Conservation (phyloP, 2,329 filamentous ascomycete genomes). For the Colletotrichum zoysiae region DNA sequence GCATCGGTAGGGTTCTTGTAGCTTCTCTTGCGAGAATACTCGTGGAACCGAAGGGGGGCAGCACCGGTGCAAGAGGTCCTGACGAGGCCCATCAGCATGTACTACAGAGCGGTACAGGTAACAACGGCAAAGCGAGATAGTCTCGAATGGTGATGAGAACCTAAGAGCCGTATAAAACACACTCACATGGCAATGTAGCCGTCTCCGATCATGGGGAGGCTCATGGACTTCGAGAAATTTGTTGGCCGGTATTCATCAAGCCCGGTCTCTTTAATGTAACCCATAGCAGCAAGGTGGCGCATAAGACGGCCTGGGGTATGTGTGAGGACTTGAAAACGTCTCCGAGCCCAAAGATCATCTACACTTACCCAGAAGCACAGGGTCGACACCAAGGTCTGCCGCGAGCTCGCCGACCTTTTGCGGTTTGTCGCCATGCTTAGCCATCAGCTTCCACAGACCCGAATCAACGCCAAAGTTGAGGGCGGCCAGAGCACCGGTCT, state of each 20-base stretch:
- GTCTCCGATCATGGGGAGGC: conserved; percentile 50
- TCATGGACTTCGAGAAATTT: conserved; percentile 54
- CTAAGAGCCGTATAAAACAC: neutral
- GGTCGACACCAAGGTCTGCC: conserved; percentile 45
- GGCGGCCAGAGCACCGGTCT: conserved; percentile 46
- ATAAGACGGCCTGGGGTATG: conserved; percentile 47
- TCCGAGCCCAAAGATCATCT: neutral
- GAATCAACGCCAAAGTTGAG: conserved; percentile 51
- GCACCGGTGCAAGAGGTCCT: conserved; percentile 38
- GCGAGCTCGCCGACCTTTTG: conserved; percentile 52
- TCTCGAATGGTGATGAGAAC: too few relatives aligned
- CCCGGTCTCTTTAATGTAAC: conserved; percentile 53
- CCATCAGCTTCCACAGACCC: conserved; percentile 54
- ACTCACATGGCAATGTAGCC: conserved; percentile 52
- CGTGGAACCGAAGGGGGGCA: conserved; percentile 47
- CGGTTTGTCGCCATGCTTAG: conserved; percentile 45
- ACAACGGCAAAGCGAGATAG: neutral
- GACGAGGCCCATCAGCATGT: neutral
- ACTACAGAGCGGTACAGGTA: neutral
- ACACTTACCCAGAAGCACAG: conserved; percentile 20
- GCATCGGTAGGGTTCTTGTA: conserved; percentile 50
- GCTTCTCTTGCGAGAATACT: conserved; percentile 47
- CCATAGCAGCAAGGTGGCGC: conserved; percentile 54
- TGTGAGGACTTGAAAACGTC: neutral
- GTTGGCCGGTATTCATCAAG: conserved; percentile 53